These are phyloP conservation scores for Macrophomina pseudophaseolina DNA, from an alignment of 2,329 filamentous ascomycete species.

Conservation along the genomic window DNA sequence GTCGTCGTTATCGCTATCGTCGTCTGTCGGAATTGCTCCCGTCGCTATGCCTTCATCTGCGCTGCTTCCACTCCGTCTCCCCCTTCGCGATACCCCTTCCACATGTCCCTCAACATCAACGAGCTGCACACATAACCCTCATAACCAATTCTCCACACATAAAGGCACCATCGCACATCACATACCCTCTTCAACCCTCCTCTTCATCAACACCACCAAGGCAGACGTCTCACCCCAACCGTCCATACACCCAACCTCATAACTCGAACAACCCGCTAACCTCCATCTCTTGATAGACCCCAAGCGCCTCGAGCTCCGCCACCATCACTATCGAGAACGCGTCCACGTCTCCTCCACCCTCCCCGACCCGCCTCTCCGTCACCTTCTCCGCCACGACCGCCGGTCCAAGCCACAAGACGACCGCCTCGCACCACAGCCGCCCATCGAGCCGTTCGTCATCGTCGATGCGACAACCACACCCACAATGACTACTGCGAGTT, in stretches of 20 bases:
- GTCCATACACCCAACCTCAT: not conserved
- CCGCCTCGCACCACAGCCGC: constrained; percentile 11
- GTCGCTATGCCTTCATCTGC: not conserved
- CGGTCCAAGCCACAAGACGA: not conserved
- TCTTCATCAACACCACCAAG: too few species aligned
- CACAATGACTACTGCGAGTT: not conserved
- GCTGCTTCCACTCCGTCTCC: not conserved
- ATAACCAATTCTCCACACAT: too few species aligned
- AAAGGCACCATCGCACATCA: too few species aligned
- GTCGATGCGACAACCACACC: not conserved
- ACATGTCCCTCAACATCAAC: too few species aligned
- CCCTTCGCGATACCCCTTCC: too few species aligned
- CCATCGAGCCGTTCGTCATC: not conserved
- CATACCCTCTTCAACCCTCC: too few species aligned
- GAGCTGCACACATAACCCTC: too few species aligned
- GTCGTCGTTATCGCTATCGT: not conserved
- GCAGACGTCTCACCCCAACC: too few species aligned
- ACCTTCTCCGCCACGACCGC: constrained; percentile 7
- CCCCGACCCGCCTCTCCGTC: constrained; percentile 10
- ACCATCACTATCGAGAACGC: not conserved
- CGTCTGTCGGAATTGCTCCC: not conserved
- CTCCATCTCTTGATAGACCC: not conserved
- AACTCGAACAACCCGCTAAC: not conserved
- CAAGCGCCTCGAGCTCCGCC: not conserved
- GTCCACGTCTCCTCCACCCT: not conserved